Evolutionary conservation across 208 protist genomes (phyloP).

Genomic region (Acanthamoeba lenticulata): DNA sequence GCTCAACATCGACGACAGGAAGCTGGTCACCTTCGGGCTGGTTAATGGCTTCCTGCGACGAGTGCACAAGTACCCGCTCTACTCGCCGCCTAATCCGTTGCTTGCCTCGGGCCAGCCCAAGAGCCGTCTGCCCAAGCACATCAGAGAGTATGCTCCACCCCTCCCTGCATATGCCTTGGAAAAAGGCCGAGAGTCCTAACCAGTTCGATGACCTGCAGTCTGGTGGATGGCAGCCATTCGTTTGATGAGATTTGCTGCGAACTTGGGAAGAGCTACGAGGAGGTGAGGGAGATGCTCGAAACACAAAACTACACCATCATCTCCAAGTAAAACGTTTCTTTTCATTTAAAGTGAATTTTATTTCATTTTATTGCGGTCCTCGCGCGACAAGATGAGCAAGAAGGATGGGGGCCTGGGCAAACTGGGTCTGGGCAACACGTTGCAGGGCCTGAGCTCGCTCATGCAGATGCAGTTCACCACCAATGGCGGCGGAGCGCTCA

Average conservation of each 20-base stretch:
- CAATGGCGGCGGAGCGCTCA: neutral
- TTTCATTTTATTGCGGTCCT: too few species aligned
- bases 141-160: neutral
- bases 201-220: too few species aligned
- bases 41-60: constrained; percentile 63
- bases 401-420: neutral
- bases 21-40: constrained; percentile 56
- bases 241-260: constrained; percentile 65
- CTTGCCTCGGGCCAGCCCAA: constrained; percentile 15
- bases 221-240: constrained; percentile 48
- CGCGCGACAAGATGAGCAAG: neutral
- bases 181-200: too few species aligned
- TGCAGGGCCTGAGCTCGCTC: constrained; percentile 3
- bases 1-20: constrained; percentile 65
- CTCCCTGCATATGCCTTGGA: too few species aligned
- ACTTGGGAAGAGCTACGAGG: neutral
- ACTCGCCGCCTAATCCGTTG: constrained; percentile 45
- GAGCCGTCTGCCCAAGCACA: constrained; percentile 24
- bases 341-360: too few species aligned
- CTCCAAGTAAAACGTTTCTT: neutral
- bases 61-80: constrained; percentile 66
- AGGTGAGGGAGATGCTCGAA: constrained; percentile 36
- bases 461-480: constrained; percentile 22
- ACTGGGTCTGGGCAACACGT: neutral
- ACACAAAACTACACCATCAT: constrained; percentile 46